These are phyloP conservation scores for Orbilia blumenaviensis DNA, from an alignment of 2,329 filamentous ascomycete genomes.

Conservation along the genomic window DNA sequence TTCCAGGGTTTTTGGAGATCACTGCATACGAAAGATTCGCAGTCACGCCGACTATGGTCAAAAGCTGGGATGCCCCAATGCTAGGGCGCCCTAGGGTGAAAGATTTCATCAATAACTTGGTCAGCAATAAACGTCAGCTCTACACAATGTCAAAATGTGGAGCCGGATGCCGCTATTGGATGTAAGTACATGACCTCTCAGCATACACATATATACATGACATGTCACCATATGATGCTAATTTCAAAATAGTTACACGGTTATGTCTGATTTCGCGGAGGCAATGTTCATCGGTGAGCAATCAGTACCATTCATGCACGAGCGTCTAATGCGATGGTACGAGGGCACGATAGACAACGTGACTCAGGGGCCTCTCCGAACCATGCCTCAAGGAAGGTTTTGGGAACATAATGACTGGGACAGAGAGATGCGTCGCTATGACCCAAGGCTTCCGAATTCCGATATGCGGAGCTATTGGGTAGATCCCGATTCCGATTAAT, in stretches of 20 bases:
- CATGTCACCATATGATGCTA: neutral
- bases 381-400: slow-evolving; percentile 6
- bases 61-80: neutral
- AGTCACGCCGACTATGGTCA: neutral
- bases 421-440: neutral
- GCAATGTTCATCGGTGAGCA: neutral
- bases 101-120: neutral
- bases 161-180: slow-evolving; percentile 1
- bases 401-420: neutral
- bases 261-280: neutral
- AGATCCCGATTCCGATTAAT: too few species aligned
- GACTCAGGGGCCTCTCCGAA: neutral
- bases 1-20: neutral
- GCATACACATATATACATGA: too few species aligned
- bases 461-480: too few species aligned
- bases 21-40: neutral
- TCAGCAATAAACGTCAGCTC: neutral
- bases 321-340: neutral
- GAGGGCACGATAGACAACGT: neutral
- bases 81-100: neutral
- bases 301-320: neutral
- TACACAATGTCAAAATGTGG: slow-evolving; percentile 10
- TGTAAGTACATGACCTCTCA: neutral
- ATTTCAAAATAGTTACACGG: neutral
- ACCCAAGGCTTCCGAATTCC: neutral